Evolutionary conservation across 2,329 filamentous ascomycete genomes (phyloP), one percentile per base, ranked within the genome.

Genomic region (Podosphaera fusca): DNA sequence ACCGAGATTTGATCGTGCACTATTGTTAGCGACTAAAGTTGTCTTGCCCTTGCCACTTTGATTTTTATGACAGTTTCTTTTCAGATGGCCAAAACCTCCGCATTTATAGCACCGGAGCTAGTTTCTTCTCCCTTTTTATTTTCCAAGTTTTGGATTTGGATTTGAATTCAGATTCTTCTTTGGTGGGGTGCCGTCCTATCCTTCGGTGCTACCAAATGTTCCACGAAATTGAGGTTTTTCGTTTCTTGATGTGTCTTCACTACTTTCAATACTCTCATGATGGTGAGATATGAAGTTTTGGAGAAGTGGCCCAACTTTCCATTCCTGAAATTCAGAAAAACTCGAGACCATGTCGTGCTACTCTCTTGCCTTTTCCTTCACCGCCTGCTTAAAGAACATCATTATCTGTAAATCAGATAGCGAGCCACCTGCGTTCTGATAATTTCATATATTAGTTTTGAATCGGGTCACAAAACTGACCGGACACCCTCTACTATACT

Each of bases 371-470:
- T 40, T 55, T 29, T 40, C 35, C 30, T 30, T 54, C 21, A 54
- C 51, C 6, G 34, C 51, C 36, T 54, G 51, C 34, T 54, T 54
- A 30, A 54, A 54, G 12, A 54, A 54, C 21, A 40, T 54, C n/a
- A 54, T 54, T 3, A 54, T 9, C 29, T 54, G 34, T 38, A 14
- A 53, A 29, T 21, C 14, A n/a, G 35, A 55, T 14, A 21, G 45
- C 45, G 9, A 10, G 21, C 52, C 52, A 30, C 52, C 52, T 2
- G 35, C 52, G 14, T 9, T 31, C n/a, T 55, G 36, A 42, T 42
- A 55, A 55, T 42, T 55, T 31, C 35, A 42, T 4, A 12, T 36
- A 3, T 42, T 10, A 10, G 52, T 55, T 30, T 55, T 40, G 21
- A 55, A 55, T 33, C 9, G 42, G n/a, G 36, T 55, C 12, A 55